Conservation (phyloP, 2,329 filamentous ascomycete species). For the Coniochaeta sp. region DNA sequence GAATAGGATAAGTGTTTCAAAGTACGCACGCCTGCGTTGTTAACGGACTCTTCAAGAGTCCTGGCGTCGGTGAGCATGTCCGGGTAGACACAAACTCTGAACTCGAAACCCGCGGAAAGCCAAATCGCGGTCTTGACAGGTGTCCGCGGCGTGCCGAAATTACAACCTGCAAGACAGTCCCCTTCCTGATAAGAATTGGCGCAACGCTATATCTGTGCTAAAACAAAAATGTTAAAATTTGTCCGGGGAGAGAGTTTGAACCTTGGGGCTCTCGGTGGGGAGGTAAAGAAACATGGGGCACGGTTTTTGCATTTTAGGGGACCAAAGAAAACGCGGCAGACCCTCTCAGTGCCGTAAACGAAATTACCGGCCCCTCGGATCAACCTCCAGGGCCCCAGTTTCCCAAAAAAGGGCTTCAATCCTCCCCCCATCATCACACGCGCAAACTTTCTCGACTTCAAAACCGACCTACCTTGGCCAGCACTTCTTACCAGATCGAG, state of each 20-base stretch:
- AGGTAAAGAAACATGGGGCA: neutral
- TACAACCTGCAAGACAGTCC: neutral
- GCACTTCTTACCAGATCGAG: neutral
- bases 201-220: too few species aligned
- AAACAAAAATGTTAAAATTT: too few species aligned
- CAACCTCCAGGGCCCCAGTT: neutral
- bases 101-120: neutral
- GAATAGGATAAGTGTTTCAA: too few species aligned
- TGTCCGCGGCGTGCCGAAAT: neutral
- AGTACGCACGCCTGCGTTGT: too few species aligned
- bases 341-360: neutral
- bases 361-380: neutral
- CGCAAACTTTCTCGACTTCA: neutral
- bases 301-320: neutral
- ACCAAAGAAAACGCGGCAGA: neutral
- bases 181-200: neutral
- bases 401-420: neutral
- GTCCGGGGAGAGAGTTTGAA: too few species aligned
- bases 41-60: too few species aligned
- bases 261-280: too few species aligned
- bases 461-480: too few species aligned
- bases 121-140: too few species aligned
- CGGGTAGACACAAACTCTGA: neutral
- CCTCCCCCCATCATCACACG: neutral
- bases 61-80: neutral